phyloP scores from a whole-genome alignment of 148 eudicot genomes.

The Limonium bicolor region DNA sequence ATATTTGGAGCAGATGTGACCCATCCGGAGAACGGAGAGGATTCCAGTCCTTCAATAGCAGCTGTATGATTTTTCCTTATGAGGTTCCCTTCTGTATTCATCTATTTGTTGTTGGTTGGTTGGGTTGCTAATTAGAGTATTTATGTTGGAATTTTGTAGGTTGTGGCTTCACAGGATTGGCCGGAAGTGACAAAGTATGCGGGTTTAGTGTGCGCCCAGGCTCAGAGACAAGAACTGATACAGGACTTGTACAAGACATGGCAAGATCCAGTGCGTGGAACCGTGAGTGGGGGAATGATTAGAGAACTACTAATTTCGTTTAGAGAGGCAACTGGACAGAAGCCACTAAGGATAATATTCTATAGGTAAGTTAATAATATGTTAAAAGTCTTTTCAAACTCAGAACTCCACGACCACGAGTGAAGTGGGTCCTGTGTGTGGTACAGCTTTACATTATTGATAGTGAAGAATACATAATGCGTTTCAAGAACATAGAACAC shows the following conservation, averaged over 20 bases:
- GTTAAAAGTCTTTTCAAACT: neutral
- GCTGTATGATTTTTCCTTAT: slow-evolving; percentile 32
- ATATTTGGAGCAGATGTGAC: slow-evolving; percentile 92
- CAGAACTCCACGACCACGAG: neutral
- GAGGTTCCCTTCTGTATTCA: neutral
- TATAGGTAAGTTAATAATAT: slow-evolving; percentile 24
- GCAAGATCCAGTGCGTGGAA: slow-evolving; percentile 68
- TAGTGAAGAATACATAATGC: too few species aligned
- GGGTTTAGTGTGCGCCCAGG: slow-evolving; percentile 59
- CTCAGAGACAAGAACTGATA: slow-evolving; percentile 62
- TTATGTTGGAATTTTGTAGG: slow-evolving; percentile 18
- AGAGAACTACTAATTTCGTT: slow-evolving; percentile 60
- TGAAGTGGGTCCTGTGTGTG: neutral
- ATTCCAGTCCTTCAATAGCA: slow-evolving; percentile 67
- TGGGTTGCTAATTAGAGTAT: too few species aligned
- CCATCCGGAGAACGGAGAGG: slow-evolving; percentile 76
- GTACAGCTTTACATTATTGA: too few species aligned
- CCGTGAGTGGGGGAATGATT: slow-evolving; percentile 69
- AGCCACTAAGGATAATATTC: slow-evolving; percentile 56
- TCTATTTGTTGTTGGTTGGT: too few species aligned
- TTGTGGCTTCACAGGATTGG: slow-evolving; percentile 81
- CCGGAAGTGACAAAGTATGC: slow-evolving; percentile 82
- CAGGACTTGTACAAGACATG: slow-evolving; percentile 70
- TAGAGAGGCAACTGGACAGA: slow-evolving; percentile 61
- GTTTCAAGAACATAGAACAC: too few species aligned